Evolutionary conservation across 768 basidiomycete species (phyloP), one percentile per base, ranked within the genome.

Genomic region (Russula virescens): DNA sequence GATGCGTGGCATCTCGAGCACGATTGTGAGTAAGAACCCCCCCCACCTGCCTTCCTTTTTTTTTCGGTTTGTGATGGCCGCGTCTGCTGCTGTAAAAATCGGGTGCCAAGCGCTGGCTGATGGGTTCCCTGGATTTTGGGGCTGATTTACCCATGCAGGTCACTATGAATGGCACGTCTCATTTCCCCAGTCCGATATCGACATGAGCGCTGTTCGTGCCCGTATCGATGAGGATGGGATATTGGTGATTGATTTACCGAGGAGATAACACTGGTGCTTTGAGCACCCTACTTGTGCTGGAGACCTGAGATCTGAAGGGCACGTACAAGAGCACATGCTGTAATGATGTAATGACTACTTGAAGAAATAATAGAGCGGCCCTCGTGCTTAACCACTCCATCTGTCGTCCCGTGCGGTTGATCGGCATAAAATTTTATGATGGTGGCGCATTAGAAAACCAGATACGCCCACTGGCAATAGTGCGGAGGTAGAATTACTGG

Each of bases 1-100:
- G 63, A 64, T 34, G 63, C 63, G 19, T 64, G 63, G 63, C 63
- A 64, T 50, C 43, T 64, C 8, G 61, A 63, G 14, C 54, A 55
- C 14, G 60, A 64, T 43, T 64, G 63, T 64, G 7, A 53, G 63
- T 55, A 16, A 10, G 5, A 10, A 5, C 34, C 10, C 6, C 38
- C 34, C 3, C 0, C 2, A 23, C 10, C 13, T 8, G 13, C 3
- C 18, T n/a, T 13, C 2, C 10, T 23, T 19, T 42, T n/a, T 38
- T n/a, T 7, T 23, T 7, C 21, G 16, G 16, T 19, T 8, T 16
- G 42, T 43, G 11, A 43, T 43, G 42, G 42, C 31, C n/a, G n/a
- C n/a, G n/a, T n/a, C n/a, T n/a, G n/a, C n/a, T n/a, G n/a, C n/a
- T n/a, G n/a, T n/a, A n/a, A n/a, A n/a, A n/a, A n/a, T n/a, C n/a